phyloP scores from a whole-genome alignment of 192 early-diverging fungal genomes.

The Linnemannia zychae region DNA sequence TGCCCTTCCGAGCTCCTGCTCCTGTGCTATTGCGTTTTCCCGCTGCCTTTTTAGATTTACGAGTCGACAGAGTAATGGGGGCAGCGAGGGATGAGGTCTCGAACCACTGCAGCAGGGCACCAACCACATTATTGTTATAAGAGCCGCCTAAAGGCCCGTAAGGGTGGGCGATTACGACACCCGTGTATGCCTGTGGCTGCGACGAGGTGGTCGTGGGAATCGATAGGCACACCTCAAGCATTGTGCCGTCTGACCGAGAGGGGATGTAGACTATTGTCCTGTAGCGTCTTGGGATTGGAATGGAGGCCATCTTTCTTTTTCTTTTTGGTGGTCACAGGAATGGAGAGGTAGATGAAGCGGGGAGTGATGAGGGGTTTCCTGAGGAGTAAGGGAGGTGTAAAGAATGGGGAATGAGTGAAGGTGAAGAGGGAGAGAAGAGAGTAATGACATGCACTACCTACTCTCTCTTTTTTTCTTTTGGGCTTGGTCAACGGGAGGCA shows the following conservation, averaged over 20 bases:
- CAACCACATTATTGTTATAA: conserved; percentile 52
- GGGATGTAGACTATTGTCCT: conserved; percentile 38
- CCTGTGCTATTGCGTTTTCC: neutral
- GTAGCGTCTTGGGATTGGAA: conserved; percentile 48
- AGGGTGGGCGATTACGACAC: conserved; percentile 58
- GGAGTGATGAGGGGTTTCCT: neutral
- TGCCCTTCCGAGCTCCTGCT: neutral
- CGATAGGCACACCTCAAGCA: conserved; percentile 46
- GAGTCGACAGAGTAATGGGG: neutral
- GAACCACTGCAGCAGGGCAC: conserved; percentile 52
- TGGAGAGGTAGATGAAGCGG: neutral
- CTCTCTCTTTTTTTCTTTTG: too few species aligned
- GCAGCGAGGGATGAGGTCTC: conserved; percentile 27
- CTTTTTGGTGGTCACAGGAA: neutral
- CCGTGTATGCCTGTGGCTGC: conserved; percentile 26
- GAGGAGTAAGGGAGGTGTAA: neutral
- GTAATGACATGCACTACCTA: too few species aligned
- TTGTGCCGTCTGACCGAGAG: conserved; percentile 23
- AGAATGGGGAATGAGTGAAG: neutral
- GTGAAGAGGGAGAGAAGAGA: neutral
- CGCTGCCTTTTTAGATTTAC: neutral
- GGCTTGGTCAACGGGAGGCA: too few species aligned
- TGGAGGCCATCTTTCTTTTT: conserved; percentile 31
- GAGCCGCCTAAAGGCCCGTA: conserved; percentile 59
- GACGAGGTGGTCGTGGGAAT: conserved; percentile 34